Evolutionary conservation across 345 rosid genomes (phyloP).

Genomic region (Raphanus sativus): DNA sequence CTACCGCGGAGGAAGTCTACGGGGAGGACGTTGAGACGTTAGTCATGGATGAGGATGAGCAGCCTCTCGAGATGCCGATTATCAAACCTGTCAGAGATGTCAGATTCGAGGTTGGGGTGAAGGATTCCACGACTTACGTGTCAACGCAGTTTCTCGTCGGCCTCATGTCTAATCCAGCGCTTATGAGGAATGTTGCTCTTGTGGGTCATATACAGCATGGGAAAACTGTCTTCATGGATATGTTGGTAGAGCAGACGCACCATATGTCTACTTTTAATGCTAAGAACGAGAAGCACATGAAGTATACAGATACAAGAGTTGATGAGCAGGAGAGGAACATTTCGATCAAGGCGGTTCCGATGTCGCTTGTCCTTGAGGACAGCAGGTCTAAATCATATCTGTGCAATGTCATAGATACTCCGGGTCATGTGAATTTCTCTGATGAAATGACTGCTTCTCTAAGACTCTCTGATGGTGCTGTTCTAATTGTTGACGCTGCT

Average conservation of each 20-base stretch:
- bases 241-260: conserved; percentile 98
- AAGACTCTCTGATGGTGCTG: conserved; percentile 95
- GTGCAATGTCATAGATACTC: conserved; percentile 93
- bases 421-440: conserved; percentile 73
- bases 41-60: conserved; percentile 98
- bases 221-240: conserved; percentile 92
- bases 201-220: conserved; percentile 97
- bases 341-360: conserved; percentile 94
- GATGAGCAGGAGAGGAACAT: conserved; percentile 97
- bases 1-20: conserved; percentile 96
- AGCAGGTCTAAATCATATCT: conserved; percentile 90
- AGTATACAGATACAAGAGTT: conserved; percentile 89
- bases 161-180: conserved; percentile 85
- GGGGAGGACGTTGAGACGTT: conserved; percentile 93
- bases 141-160: conserved; percentile 93
- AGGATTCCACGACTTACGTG: conserved; percentile 91
- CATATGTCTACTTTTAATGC: conserved; percentile 82
- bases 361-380: conserved; percentile 97
- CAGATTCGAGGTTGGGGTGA: conserved; percentile 90
- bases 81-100: conserved; percentile 80
- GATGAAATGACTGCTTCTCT: conserved; percentile 41
- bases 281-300: conserved; percentile 87
- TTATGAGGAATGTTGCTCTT: conserved; percentile 94
- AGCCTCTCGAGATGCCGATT: conserved; percentile 89
- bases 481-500: conserved; percentile 93